Percentiles rank a stretch among this genome's conserved stretches.
phyloP scores from a whole-genome alignment of 129 eudicot species.

The Scalesia atractyloides region DNA sequence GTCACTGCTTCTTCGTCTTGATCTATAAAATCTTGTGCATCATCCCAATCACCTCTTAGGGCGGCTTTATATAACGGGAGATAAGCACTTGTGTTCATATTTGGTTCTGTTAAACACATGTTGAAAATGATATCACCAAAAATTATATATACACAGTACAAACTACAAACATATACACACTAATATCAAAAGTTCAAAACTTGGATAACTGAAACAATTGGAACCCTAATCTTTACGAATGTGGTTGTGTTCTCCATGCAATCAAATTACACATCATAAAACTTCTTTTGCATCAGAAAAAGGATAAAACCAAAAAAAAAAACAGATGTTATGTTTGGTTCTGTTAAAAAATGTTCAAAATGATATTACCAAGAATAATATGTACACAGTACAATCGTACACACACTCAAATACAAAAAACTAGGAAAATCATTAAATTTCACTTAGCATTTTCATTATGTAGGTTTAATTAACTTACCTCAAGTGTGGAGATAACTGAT shows the following conservation, averaged over 20 bases:
- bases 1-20: conserved; percentile 34
- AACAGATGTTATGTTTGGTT: not conserved
- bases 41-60: conserved; percentile 46
- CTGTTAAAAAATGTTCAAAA: conserved; percentile 27
- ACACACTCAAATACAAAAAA: not conserved
- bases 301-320: no score
- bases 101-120: conserved; percentile 26
- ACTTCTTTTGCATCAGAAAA: no score
- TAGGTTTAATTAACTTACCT: not conserved
- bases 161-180: conserved; percentile 2
- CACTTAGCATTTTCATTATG: not conserved
- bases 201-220: not conserved
- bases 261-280: no score
- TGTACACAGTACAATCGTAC: conserved; percentile 3
- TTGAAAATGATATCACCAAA: conserved; percentile 3
- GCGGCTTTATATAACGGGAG: conserved; percentile 49
- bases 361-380: not conserved
- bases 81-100: conserved; percentile 27
- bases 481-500: not conserved
- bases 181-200: not conserved
- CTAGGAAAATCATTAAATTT: not conserved
- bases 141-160: not conserved
- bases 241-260: no score
- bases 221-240: no score
- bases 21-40: conserved; percentile 30